Evolutionary conservation across 2,329 filamentous ascomycete species (phyloP).

Genomic region (Pestalotiopsis fici): DNA sequence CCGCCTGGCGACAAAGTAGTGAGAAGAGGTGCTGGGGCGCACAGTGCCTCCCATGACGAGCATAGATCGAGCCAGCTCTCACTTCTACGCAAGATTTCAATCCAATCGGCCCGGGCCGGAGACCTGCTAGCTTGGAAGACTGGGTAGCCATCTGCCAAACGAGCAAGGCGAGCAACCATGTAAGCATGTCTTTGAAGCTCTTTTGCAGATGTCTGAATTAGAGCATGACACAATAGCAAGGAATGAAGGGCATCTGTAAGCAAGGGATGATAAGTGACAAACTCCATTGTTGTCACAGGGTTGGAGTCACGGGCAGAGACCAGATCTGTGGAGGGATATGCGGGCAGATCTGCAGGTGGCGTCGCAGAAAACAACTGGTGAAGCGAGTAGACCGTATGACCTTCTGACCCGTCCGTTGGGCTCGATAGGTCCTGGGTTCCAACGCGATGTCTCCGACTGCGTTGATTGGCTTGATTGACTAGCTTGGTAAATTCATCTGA

Average conservation of each 20-base stretch:
- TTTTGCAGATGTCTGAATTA: constrained; percentile 76
- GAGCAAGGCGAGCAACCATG: constrained; percentile 75
- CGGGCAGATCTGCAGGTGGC: constrained; percentile 66
- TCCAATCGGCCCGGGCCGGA: constrained; percentile 77
- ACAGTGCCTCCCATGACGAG: constrained; percentile 71
- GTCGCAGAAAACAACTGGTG: constrained; percentile 71
- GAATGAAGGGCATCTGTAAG: constrained; percentile 78
- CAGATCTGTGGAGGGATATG: constrained; percentile 57
- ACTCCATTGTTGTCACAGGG: constrained; percentile 49
- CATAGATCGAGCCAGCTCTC: constrained; percentile 70
- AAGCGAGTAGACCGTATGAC: constrained; percentile 44
- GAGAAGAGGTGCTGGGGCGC: constrained; percentile 59
- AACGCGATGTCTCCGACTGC: constrained; percentile 36
- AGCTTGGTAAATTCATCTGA: constrained; percentile 58
- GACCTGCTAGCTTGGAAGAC: constrained; percentile 74
- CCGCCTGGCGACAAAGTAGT: constrained; percentile 19
- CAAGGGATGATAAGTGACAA: constrained; percentile 78
- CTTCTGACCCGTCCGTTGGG: constrained; percentile 19
- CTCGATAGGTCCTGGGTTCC: constrained; percentile 40
- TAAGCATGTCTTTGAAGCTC: constrained; percentile 79
- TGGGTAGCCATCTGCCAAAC: constrained; percentile 77
- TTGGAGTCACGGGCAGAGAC: constrained; percentile 26
- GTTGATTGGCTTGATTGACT: constrained; percentile 52
- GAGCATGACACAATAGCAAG: constrained; percentile 75
- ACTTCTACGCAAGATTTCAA: constrained; percentile 68